These are phyloP conservation scores for Cornus suecica DNA, from an alignment of 148 eudicot species.

Conservation along the genomic window DNA sequence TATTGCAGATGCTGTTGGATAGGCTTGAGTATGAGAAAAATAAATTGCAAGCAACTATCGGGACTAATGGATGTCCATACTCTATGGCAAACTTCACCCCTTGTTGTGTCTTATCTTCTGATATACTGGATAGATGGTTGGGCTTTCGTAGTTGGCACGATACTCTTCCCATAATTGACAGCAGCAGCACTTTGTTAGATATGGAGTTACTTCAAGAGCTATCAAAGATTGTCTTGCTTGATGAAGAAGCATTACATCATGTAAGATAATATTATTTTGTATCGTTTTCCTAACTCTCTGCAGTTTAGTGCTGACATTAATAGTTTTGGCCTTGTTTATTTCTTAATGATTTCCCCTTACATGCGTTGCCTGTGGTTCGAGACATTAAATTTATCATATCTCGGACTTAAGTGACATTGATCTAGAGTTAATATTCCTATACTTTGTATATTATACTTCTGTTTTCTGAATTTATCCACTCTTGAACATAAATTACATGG, in stretches of 20 bases:
- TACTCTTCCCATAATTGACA: constrained; percentile 58
- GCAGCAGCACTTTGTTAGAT: constrained; percentile 64
- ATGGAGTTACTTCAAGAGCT: constrained; percentile 65
- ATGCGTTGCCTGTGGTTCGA: too few species aligned
- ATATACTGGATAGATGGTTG: constrained; percentile 37
- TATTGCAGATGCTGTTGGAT: constrained; percentile 47
- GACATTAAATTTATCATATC: too few species aligned
- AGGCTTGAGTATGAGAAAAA: constrained; percentile 56
- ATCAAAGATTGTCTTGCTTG: constrained; percentile 42
- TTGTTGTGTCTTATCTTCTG: constrained; percentile 60
- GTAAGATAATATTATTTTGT: constrained; percentile 34
- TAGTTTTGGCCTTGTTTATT: neutral
- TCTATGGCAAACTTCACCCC: constrained; percentile 22
- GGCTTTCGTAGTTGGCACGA: constrained; percentile 62
- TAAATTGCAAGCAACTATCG: constrained; percentile 34
- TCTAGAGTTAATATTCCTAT: too few species aligned
- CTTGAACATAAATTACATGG: too few species aligned
- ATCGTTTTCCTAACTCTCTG: neutral
- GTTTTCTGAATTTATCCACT: too few species aligned
- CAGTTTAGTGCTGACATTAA: neutral
- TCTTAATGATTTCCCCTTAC: neutral
- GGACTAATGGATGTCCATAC: constrained; percentile 25
- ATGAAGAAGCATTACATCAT: constrained; percentile 36
- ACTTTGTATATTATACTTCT: too few species aligned
- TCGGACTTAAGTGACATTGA: too few species aligned